phyloP scores from a whole-genome alignment of 148 eudicot species.

The Silene conica region DNA sequence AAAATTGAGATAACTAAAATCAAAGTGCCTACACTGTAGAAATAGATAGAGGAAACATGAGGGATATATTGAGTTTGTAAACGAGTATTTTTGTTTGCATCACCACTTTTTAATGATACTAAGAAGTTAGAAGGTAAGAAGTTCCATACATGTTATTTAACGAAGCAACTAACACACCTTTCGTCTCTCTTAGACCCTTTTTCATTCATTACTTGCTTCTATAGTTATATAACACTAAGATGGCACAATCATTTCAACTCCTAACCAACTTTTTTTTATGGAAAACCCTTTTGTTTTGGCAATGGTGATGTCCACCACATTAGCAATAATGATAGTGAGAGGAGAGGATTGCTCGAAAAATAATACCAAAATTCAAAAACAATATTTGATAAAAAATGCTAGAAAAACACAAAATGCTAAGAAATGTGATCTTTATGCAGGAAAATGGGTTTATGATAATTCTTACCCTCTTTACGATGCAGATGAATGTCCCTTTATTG shows the following conservation, averaged over 20 bases:
- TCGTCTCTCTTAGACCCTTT: slow-evolving; percentile 9
- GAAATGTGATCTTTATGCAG: slow-evolving; percentile 35
- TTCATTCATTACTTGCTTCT: slow-evolving; percentile 23
- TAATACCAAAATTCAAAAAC: background rate
- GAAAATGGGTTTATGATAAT: slow-evolving; percentile 33
- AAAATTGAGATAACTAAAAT: background rate
- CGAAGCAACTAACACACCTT: slow-evolving; percentile 15
- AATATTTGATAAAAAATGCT: background rate
- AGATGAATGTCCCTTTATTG: slow-evolving; percentile 26
- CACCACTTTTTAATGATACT: slow-evolving; percentile 1
- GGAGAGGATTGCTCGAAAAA: slow-evolving; percentile 8
- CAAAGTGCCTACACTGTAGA: background rate
- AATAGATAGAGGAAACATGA: background rate
- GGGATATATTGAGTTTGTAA: too few species aligned
- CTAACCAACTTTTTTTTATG: slow-evolving; percentile 15
- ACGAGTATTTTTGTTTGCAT: background rate
- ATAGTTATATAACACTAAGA: background rate
- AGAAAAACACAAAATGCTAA: slow-evolving; percentile 1
- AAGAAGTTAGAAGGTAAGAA: slow-evolving; percentile 8
- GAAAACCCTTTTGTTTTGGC: background rate
- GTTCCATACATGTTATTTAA: background rate
- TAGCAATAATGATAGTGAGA: background rate
- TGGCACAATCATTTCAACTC: slow-evolving; percentile 11
- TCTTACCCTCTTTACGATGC: slow-evolving; percentile 36
- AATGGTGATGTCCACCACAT: background rate